These are phyloP conservation scores for Nitzschia sp. DNA, from an alignment of 108 stramenopile genomes.

Conservation along the genomic window DNA sequence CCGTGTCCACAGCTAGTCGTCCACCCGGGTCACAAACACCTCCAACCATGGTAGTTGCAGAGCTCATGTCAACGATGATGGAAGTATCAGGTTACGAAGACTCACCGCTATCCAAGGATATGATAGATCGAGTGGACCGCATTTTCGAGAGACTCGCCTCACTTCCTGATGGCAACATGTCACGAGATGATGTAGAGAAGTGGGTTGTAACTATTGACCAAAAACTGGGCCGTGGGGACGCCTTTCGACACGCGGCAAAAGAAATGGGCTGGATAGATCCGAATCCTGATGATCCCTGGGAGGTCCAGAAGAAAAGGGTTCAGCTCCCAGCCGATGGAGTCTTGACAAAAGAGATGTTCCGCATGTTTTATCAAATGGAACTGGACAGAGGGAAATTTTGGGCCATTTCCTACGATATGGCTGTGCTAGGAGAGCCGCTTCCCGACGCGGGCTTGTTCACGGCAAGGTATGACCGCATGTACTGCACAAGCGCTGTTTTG, in stretches of 20 bases:
- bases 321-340: constrained; percentile 64
- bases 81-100: constrained; percentile 53
- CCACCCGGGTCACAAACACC: constrained; percentile 40
- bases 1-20: constrained; percentile 9
- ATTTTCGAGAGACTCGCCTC: constrained; percentile 63
- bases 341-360: constrained; percentile 64
- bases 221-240: constrained; percentile 70
- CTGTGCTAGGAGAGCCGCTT: constrained; percentile 71
- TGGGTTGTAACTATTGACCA: constrained; percentile 83
- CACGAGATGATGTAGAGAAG: constrained; percentile 62
- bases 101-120: constrained; percentile 51
- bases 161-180: constrained; percentile 48
- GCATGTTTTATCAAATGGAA: constrained; percentile 76
- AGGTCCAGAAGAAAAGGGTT: constrained; percentile 36
- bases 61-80: constrained; percentile 74
- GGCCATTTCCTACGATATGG: constrained; percentile 90
- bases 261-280: constrained; percentile 72
- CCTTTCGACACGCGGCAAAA: constrained; percentile 69
- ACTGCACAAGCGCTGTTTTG: constrained; percentile 52
- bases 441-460: constrained; percentile 70
- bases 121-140: constrained; percentile 54
- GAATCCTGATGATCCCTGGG: constrained; percentile 34
- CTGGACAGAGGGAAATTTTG: constrained; percentile 89
- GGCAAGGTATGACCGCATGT: constrained; percentile 87
- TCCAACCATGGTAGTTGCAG: constrained; percentile 78